Conservation (phyloP, 805 yeast genomes). For the Ogataea trehaloabstinens region DNA sequence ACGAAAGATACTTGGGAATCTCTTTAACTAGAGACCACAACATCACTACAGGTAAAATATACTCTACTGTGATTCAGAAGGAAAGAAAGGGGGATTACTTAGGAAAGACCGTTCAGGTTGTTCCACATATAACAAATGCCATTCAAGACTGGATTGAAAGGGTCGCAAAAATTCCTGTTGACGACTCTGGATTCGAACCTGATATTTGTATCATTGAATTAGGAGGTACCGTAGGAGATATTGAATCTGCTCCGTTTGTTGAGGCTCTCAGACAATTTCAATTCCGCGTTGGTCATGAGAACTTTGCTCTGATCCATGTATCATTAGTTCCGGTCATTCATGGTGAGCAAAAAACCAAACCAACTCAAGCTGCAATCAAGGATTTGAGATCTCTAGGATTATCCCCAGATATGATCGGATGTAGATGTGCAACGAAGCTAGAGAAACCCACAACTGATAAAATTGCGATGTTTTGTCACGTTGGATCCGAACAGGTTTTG, state of each 20-base stretch:
- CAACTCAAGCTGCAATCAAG: conserved; percentile 98
- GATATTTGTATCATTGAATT: conserved; percentile 96
- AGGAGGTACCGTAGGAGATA: conserved; percentile 99
- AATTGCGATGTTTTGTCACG: conserved; percentile 98
- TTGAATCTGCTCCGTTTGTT: conserved; percentile 97
- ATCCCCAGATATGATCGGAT: conserved; percentile 95
- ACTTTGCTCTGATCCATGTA: conserved; percentile 94
- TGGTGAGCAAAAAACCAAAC: conserved; percentile 98
- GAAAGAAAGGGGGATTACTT: conserved; percentile 97
- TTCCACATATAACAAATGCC: conserved; percentile 95
- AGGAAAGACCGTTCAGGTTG: conserved; percentile 99
- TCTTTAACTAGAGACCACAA: conserved; percentile 93
- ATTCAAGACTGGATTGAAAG: conserved; percentile 98
- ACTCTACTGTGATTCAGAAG: conserved; percentile 87
- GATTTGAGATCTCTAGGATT: conserved; percentile 94
- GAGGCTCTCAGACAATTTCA: conserved; percentile 99
- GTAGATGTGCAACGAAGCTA: conserved; percentile 86
- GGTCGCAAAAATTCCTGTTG: conserved; percentile 90
- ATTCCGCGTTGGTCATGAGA: conserved; percentile 91
- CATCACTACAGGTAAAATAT: conserved; percentile 97
- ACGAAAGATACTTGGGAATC: conserved; percentile 93
- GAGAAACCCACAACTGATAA: conserved; percentile 86
- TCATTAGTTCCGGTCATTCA: conserved; percentile 96
- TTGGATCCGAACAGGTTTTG: conserved; percentile 95
- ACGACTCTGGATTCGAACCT: conserved; percentile 81